Conservation (phyloP, 768 basidiomycete species). For the Scleroderma citrinum region DNA sequence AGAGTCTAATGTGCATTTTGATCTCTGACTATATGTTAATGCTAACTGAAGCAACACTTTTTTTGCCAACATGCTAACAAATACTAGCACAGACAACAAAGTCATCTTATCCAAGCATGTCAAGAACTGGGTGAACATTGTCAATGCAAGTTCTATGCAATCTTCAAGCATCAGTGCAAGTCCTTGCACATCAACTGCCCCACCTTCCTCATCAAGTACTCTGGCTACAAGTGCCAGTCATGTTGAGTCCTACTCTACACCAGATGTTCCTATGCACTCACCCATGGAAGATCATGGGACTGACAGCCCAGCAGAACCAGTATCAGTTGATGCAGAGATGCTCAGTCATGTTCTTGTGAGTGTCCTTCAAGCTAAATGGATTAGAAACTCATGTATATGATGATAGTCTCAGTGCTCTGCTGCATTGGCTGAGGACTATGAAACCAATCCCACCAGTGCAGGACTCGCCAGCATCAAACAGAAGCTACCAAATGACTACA, state of each 20-base stretch:
- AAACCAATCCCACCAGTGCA: not conserved
- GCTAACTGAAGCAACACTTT: not conserved
- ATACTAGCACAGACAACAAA: not conserved
- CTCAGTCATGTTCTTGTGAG: not conserved
- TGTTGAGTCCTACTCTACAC: not conserved
- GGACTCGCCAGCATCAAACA: not conserved
- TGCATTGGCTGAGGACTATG: not conserved
- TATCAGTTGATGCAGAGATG: not conserved
- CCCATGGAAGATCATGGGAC: not conserved
- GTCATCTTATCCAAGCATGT: not conserved
- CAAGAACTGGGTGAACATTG: not conserved
- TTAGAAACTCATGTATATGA: not conserved
- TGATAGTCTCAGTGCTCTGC: not conserved
- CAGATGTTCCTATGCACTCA: not conserved
- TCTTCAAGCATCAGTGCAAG: not conserved
- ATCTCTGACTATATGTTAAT: not conserved
- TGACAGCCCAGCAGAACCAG: not conserved
- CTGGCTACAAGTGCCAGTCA: not conserved
- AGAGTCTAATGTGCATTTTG: not conserved
- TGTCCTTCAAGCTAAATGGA: not conserved
- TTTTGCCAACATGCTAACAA: not conserved
- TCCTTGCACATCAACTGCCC: not conserved
- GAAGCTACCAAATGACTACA: not conserved
- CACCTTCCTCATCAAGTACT: not conserved
- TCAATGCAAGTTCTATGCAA: not conserved